Evolutionary conservation across 108 stramenopile genomes (phyloP).

Genomic region (Schizochytrium sp.): DNA sequence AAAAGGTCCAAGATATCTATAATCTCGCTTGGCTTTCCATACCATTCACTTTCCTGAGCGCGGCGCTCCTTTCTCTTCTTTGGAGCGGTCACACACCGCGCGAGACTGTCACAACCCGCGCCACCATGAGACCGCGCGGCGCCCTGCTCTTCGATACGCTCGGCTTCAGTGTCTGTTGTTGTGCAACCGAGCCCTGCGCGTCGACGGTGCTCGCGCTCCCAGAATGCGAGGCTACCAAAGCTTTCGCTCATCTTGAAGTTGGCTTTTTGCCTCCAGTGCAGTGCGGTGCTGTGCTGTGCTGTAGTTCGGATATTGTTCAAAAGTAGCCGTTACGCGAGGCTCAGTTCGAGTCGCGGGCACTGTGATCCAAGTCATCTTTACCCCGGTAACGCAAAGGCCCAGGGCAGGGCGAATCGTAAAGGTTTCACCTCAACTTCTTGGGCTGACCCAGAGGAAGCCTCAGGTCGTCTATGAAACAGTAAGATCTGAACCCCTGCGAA

Average conservation of each 20-base stretch:
- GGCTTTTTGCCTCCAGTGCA: neutral
- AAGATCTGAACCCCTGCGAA: no score
- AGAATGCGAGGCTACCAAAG: neutral
- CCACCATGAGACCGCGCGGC: neutral
- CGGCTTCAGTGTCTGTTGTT: neutral
- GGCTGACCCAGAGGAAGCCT: no score
- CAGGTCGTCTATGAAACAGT: no score
- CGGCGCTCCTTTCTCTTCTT: neutral
- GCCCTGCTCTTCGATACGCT: neutral
- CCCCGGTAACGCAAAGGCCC: no score
- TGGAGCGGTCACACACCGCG: neutral
- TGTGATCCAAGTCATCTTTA: no score
- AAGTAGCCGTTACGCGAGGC: neutral
- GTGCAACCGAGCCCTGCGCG: neutral
- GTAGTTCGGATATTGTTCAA: neutral
- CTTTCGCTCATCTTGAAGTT: neutral
- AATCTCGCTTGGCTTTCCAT: neutral
- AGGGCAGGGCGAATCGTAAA: no score
- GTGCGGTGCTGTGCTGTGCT: neutral
- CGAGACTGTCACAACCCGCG: neutral
- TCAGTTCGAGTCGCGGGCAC: no score
- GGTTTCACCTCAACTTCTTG: no score
- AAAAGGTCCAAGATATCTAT: neutral
- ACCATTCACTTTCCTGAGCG: neutral
- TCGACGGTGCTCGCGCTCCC: slow-evolving; percentile 11